phyloP scores from a whole-genome alignment of 2,329 filamentous ascomycete species.

The Pseudomassariella vexata region DNA sequence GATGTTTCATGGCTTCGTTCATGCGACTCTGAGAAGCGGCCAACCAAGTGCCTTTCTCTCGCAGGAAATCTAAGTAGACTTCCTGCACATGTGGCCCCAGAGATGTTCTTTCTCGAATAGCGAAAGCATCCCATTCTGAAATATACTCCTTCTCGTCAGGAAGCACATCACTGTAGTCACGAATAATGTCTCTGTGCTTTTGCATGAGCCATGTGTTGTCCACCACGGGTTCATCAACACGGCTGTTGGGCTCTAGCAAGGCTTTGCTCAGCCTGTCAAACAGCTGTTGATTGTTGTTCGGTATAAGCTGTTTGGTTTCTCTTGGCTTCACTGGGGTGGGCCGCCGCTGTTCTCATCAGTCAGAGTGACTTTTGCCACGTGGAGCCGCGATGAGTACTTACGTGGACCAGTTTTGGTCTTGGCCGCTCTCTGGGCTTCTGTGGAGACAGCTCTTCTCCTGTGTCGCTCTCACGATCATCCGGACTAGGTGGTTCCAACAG shows the following conservation, averaged over 20 bases:
- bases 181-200: conserved; percentile 52
- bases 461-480: conserved; percentile 20
- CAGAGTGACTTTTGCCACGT: no score
- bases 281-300: conserved; percentile 45
- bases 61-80: conserved; percentile 46
- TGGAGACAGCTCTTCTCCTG: conserved; percentile 16
- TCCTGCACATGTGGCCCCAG: conserved; percentile 46
- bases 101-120: conserved; percentile 44
- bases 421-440: conserved; percentile 10
- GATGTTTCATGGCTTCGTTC: conserved; percentile 50
- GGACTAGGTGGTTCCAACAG: conserved; percentile 13
- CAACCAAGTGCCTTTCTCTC: conserved; percentile 47
- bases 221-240: conserved; percentile 34
- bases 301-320: conserved; percentile 36
- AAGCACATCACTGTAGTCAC: conserved; percentile 51
- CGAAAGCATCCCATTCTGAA: conserved; percentile 51
- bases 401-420: conserved; percentile 10
- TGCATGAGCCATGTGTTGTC: conserved; percentile 52
- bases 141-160: conserved; percentile 52
- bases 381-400: no score
- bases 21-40: conserved; percentile 39
- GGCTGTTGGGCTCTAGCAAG: conserved; percentile 40
- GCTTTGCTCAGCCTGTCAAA: conserved; percentile 53
- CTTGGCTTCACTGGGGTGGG: conserved; percentile 8
- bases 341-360: neutral